Base-by-base conservation (phyloP, 768 basidiomycete species). In the Lentinus brumalis region DNA sequence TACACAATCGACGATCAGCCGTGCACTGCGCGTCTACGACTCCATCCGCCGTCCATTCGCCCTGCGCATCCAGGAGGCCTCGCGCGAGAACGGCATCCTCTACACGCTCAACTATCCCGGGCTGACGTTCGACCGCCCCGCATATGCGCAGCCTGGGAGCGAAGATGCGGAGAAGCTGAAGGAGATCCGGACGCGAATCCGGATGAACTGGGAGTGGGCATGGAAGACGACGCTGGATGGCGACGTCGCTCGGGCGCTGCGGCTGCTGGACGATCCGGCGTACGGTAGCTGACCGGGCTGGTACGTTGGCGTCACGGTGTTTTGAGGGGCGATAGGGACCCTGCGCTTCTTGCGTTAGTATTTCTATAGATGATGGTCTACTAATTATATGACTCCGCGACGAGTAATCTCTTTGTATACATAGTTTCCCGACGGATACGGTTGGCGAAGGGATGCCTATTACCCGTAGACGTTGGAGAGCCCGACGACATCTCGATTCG, bases 161-260 rank as follows among this genome's bases (percentile, higher is more conserved):
- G 56, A 30, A n/a, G 66, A 75, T 59, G 59, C 73, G 55, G 57
- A 68, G 53, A 74, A 74, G 57, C 71, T 84, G 9, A 65, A 75
- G 15, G 67, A 76, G 42, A 68, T 87, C 4, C 78, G 75, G 6
- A 68, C 75, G 38, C 69, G 70, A 11, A 69, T 88, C 29, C 78
- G 77, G 16, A 76, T 76, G 67, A 81, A 79, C 50, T 87, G 85
- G 85, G 81, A 83, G 58, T 89, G 87, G 87, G 71, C 79, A 5
- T 86, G 85, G 85, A 74, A 74, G 9, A 79, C 82, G 26, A 80
- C 79, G 4, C 64, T 83, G 16, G 80, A 81, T 44, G 72, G 65
- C 14, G 73, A 78, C 7, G 66, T 79, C 30, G 69, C 76, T 57
- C 75, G 80, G 56, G 82, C 81, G 50, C 46, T 70, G 41, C 38